These are phyloP conservation scores for Trichosanthes truncata DNA, from an alignment of 306 rosid species.

Conservation along the genomic window DNA sequence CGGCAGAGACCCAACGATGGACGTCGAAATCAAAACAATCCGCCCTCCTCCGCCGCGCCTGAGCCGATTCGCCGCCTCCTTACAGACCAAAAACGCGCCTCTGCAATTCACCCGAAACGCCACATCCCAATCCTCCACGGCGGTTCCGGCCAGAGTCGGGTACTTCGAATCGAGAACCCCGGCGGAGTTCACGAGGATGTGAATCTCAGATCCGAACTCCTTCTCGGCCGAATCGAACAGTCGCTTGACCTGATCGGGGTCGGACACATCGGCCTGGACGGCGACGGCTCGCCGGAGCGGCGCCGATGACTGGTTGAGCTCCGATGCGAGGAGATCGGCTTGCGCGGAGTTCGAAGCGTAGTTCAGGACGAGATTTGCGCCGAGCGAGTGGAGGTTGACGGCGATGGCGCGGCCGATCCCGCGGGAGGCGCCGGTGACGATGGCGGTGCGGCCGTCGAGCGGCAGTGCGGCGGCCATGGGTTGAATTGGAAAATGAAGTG, in stretches of 20 bases:
- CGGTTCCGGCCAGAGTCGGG: constrained; percentile 22
- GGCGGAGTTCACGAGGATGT: constrained; percentile 43
- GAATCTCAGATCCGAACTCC: constrained; percentile 29
- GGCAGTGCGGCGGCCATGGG: constrained; percentile 11
- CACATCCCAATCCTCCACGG: constrained; percentile 28
- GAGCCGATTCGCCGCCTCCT: constrained; percentile 38
- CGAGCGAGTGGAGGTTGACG: constrained; percentile 39
- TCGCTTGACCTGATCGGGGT: constrained; percentile 28
- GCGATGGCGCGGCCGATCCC: constrained; percentile 46
- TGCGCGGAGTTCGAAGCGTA: constrained; percentile 34
- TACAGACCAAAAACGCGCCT: constrained; percentile 37
- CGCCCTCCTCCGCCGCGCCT: constrained; percentile 54
- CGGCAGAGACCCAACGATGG: constrained; percentile 23
- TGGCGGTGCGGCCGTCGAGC: constrained; percentile 30
- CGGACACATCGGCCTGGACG: constrained; percentile 41
- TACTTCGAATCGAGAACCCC: constrained; percentile 23
- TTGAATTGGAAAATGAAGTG: neutral
- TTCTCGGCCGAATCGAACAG: constrained; percentile 40
- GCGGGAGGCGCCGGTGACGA: constrained; percentile 41
- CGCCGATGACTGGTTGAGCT: constrained; percentile 18
- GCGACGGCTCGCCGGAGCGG: constrained; percentile 22
- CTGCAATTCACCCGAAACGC: constrained; percentile 25
- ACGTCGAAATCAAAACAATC: constrained; percentile 30
- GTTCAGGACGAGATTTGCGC: constrained; percentile 41
- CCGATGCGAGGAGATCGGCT: constrained; percentile 29